phyloP scores from a whole-genome alignment of 2,329 filamentous ascomycete genomes.

The Lecanicillium sp. region DNA sequence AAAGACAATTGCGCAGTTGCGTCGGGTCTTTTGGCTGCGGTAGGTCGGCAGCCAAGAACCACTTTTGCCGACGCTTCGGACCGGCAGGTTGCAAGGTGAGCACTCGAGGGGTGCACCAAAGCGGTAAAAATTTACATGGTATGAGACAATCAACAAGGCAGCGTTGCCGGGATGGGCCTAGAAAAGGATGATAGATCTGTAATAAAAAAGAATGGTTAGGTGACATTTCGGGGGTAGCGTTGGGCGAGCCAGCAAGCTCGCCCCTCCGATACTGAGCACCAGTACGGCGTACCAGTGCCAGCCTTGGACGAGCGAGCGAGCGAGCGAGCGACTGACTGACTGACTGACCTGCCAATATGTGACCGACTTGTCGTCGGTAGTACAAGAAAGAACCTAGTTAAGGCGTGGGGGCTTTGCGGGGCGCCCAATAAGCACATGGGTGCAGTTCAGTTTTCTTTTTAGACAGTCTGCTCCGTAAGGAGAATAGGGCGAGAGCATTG shows the following conservation, averaged over 20 bases:
- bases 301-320: no score
- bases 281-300: no score
- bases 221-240: constrained; percentile 8
- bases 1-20: constrained; percentile 4
- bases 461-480: constrained; percentile 4
- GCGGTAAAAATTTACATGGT: constrained; percentile 5
- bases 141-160: constrained; percentile 2
- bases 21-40: not conserved
- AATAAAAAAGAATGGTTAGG: constrained; percentile 9
- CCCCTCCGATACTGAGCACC: constrained; percentile 14
- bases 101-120: constrained; percentile 11
- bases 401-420: constrained; percentile 9
- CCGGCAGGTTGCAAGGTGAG: constrained; percentile 7
- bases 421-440: constrained; percentile 7
- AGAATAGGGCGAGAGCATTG: not conserved
- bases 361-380: constrained; percentile 7
- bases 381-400: constrained; percentile 2
- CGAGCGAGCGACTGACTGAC: constrained; percentile 9
- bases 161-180: not conserved
- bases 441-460: constrained; percentile 5
- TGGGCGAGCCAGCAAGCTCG: not conserved
- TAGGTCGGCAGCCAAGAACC: constrained; percentile 6
- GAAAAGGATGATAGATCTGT: constrained; percentile 7
- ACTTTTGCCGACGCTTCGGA: constrained; percentile 10
- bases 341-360: constrained; percentile 7